phyloP scores from a whole-genome alignment of 2,329 filamentous ascomycete species.

The Hymenoscyphus repandus region DNA sequence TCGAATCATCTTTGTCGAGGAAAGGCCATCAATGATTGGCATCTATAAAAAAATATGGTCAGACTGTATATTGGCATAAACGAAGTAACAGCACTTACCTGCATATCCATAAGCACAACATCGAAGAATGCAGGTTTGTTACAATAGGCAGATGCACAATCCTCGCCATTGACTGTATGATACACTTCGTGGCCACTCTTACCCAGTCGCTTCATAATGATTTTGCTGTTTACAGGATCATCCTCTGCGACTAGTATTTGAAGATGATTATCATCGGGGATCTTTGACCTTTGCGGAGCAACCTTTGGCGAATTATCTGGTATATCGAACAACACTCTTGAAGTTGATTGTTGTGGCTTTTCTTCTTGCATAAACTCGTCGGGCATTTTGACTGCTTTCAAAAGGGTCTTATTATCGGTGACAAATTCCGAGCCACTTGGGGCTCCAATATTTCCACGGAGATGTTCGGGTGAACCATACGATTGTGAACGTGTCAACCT shows the following conservation, averaged over 20 bases:
- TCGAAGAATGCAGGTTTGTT: constrained; percentile 63
- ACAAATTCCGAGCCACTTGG: constrained; percentile 36
- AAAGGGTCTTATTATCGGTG: constrained; percentile 35
- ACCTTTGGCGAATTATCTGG: constrained; percentile 6
- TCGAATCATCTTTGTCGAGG: constrained; percentile 78
- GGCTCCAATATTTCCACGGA: constrained; percentile 26
- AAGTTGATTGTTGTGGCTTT: constrained; percentile 1
- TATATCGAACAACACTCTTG: constrained; percentile 20
- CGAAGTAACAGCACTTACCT: constrained; percentile 49
- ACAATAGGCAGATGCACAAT: constrained; percentile 68
- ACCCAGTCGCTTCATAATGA: constrained; percentile 74
- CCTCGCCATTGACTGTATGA: constrained; percentile 76
- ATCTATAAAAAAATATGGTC: constrained; percentile 53
- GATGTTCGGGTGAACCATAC: constrained; percentile 18
- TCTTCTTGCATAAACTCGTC: constrained; percentile 33
- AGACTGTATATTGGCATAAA: background rate
- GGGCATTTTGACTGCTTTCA: constrained; percentile 42
- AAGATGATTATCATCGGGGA: constrained; percentile 21
- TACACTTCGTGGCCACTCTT: constrained; percentile 67
- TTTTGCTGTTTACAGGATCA: constrained; percentile 80
- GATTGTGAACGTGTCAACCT: constrained; percentile 19
- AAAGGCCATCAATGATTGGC: constrained; percentile 83
- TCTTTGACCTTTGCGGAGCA: background rate
- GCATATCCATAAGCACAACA: constrained; percentile 87
- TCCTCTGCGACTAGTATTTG: constrained; percentile 78